A percentile compares a stretch with the other conserved stretches of the same genome.
Evolutionary conservation across 768 basidiomycete genomes (phyloP).

Genomic region (Auriscalpium orientale): DNA sequence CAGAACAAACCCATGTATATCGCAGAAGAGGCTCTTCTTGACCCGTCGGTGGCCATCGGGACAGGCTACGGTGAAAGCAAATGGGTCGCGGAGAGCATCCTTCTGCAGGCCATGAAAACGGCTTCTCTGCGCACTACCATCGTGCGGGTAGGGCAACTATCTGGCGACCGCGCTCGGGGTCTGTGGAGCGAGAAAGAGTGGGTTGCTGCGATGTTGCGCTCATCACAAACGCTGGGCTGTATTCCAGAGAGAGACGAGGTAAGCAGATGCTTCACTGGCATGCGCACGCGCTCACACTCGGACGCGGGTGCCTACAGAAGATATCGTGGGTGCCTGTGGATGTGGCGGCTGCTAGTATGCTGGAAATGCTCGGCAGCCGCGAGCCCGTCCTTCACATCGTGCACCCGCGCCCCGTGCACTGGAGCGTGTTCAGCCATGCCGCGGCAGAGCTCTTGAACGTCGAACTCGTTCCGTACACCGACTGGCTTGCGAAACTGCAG

Average conservation of each 20-base stretch:
- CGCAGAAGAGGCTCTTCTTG: slow-evolving; percentile 16
- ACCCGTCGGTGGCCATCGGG: slow-evolving; percentile 1
- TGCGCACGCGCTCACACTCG: not conserved
- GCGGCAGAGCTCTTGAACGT: not conserved
- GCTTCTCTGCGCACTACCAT: not conserved
- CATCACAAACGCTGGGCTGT: not conserved
- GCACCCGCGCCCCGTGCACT: slow-evolving; percentile 3
- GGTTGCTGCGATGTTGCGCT: not conserved
- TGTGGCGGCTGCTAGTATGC: slow-evolving; percentile 6
- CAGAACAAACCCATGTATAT: not conserved
- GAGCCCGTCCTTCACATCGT: slow-evolving; percentile 8
- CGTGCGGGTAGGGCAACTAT: slow-evolving; percentile 1
- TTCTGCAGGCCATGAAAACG: not conserved
- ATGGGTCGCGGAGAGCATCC: slow-evolving; percentile 6
- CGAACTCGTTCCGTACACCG: slow-evolving; percentile 1
- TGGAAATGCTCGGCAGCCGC: slow-evolving; percentile 3
- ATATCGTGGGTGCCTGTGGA: slow-evolving; percentile 10
- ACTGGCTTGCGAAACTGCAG: slow-evolving; percentile 2
- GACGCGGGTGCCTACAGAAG: not conserved
- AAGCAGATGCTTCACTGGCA: not conserved
- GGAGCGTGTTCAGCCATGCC: not conserved
- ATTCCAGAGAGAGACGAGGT: not conserved
- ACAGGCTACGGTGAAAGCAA: slow-evolving; percentile 5
- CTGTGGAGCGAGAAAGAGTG: not conserved
- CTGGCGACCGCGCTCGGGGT: not conserved